phyloP scores from a whole-genome alignment of 306 rosid species.

The Pachyrhizus erosus region DNA sequence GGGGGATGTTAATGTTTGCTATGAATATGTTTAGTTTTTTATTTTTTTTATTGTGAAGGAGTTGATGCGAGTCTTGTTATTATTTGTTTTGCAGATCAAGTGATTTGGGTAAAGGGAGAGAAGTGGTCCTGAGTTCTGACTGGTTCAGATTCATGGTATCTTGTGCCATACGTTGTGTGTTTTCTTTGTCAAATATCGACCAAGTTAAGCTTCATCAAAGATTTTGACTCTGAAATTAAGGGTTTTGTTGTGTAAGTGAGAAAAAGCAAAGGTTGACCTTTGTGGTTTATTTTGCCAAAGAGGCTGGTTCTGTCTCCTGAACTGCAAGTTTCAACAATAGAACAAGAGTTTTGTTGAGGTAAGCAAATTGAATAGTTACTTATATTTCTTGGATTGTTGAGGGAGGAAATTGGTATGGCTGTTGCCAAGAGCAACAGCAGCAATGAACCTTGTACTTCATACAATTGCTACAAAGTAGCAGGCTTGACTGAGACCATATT shows the following conservation, averaged over 20 bases:
- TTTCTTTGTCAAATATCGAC: constrained; percentile 33
- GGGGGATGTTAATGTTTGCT: neutral
- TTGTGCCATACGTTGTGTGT: constrained; percentile 35
- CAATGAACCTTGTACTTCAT: constrained; percentile 50
- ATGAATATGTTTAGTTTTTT: neutral
- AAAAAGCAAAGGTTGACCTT: constrained; percentile 32
- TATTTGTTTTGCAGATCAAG: constrained; percentile 57
- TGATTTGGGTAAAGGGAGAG: constrained; percentile 33
- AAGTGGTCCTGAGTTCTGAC: constrained; percentile 29
- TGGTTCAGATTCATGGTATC: constrained; percentile 38
- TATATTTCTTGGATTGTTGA: constrained; percentile 40
- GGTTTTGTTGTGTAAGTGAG: constrained; percentile 34
- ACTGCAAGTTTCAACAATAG: neutral
- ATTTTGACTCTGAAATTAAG: constrained; percentile 36
- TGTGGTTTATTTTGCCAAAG: constrained; percentile 2
- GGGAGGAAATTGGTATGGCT: constrained; percentile 66
- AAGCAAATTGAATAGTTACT: constrained; percentile 23
- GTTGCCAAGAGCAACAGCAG: constrained; percentile 63
- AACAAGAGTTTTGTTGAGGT: constrained; percentile 4
- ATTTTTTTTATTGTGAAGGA: constrained; percentile 6
- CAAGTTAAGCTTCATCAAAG: constrained; percentile 34
- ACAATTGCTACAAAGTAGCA: constrained; percentile 67
- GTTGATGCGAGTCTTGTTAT: constrained; percentile 41
- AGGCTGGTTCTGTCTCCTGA: neutral
- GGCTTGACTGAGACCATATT: constrained; percentile 68